Percentiles rank a stretch among this genome's conserved stretches.
Evolutionary conservation across 805 yeast species (phyloP).

Genomic region (Candida fluviatilis): DNA sequence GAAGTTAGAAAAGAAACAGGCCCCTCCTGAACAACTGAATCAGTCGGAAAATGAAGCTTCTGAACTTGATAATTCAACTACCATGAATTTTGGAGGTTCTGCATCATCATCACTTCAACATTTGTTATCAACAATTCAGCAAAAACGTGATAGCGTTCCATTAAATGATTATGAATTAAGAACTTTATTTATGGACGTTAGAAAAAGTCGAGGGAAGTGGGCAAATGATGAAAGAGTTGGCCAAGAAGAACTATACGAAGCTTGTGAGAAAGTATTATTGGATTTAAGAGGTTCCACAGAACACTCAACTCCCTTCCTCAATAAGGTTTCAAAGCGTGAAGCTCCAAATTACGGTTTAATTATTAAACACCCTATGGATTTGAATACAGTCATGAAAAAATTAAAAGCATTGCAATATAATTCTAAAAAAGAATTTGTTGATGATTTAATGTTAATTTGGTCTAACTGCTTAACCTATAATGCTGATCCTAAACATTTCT

Average conservation of each 20-base stretch:
- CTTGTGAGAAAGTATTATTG: conserved; percentile 90
- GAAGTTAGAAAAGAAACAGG: conserved; percentile 42
- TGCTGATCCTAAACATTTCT: conserved; percentile 89
- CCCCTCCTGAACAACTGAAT: conserved; percentile 2
- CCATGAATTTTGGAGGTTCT: conserved; percentile 31
- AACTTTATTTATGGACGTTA: conserved; percentile 82
- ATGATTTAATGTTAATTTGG: conserved; percentile 94
- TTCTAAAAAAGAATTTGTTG: conserved; percentile 88
- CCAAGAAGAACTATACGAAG: conserved; percentile 96
- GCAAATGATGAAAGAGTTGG: conserved; percentile 93
- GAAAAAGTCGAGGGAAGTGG: conserved; percentile 96
- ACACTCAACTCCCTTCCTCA: conserved; percentile 92
- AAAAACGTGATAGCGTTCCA: conserved; percentile 66
- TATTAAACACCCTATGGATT: conserved; percentile 93
- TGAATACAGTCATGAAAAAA: conserved; percentile 90
- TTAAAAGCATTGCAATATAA: conserved; percentile 76
- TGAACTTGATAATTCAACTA: conserved; percentile 14
- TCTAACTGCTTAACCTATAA: conserved; percentile 88
- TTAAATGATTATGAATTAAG: conserved; percentile 81
- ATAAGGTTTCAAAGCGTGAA: conserved; percentile 94
- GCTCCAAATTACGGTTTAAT: conserved; percentile 94
- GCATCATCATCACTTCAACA: conserved; percentile 59
- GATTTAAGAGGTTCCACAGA: conserved; percentile 91
- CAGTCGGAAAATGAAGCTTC: neutral
- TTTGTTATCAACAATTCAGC: conserved; percentile 72